phyloP scores from a whole-genome alignment of 768 basidiomycete species.

The Tylopilus cervinicoccineus region DNA sequence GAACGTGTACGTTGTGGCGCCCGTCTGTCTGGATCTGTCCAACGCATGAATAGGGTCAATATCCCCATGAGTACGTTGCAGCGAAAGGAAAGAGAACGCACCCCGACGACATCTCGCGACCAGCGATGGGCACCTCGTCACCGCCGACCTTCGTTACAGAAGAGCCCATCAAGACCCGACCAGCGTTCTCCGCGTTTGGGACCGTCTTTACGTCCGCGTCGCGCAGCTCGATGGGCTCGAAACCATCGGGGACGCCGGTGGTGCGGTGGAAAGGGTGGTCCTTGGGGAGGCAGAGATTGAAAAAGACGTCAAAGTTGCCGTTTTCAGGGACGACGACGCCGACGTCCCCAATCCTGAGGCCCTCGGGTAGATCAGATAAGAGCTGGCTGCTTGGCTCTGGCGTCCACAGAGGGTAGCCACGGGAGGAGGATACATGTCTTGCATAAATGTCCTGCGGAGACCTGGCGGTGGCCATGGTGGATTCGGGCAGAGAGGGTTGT shows the following conservation, averaged over 20 bases:
- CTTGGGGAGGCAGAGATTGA: constrained; percentile 36
- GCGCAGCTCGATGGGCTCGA: constrained; percentile 21
- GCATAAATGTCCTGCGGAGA: constrained; percentile 26
- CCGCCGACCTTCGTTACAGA: constrained; percentile 11
- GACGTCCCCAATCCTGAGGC: constrained; percentile 38
- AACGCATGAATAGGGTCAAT: background rate
- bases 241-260: constrained; percentile 27
- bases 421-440: constrained; percentile 19
- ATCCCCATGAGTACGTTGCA: background rate
- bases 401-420: constrained; percentile 36
- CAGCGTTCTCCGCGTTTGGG: constrained; percentile 7
- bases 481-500: background rate
- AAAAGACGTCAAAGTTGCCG: constrained; percentile 37
- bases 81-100: background rate
- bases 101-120: constrained; percentile 3
- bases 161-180: constrained; percentile 6
- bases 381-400: constrained; percentile 29
- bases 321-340: constrained; percentile 31
- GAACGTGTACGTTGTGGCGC: constrained; percentile 8
- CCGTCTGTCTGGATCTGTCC: constrained; percentile 5
- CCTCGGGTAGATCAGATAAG: constrained; percentile 25
- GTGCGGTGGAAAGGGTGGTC: constrained; percentile 21
- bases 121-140: background rate
- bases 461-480: constrained; percentile 20
- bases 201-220: constrained; percentile 16